Evolutionary conservation across 352 stramenopile genomes (phyloP).

Genomic region (Aphanomyces astaci): DNA sequence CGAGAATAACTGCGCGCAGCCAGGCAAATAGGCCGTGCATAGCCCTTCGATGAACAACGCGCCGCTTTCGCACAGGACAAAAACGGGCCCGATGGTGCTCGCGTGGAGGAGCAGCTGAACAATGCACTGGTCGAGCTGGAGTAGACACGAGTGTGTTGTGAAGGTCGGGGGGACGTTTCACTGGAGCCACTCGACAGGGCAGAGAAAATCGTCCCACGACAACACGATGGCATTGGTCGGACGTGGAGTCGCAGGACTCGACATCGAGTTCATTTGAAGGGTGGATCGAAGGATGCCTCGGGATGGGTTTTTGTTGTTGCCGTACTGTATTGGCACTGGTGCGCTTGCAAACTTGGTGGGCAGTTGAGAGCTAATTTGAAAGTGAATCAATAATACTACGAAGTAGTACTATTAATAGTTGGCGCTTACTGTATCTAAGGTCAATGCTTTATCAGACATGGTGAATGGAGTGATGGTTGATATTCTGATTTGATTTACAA

Average conservation of each 20-base stretch:
- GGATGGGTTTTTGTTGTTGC: too few species aligned
- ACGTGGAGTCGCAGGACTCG: background rate
- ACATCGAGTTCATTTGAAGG: background rate
- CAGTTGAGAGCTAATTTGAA: too few species aligned
- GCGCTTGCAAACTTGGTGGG: too few species aligned
- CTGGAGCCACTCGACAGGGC: slow-evolving; percentile 7
- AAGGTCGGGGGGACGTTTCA: background rate
- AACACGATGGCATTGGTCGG: slow-evolving; percentile 10
- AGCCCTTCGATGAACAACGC: slow-evolving; percentile 14
- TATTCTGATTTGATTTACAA: too few species aligned
- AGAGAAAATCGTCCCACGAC: slow-evolving; percentile 20
- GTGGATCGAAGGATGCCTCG: too few species aligned
- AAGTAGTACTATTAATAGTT: too few species aligned
- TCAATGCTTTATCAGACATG: too few species aligned
- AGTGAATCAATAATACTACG: too few species aligned
- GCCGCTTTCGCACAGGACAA: slow-evolving; percentile 18
- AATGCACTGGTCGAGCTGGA: slow-evolving; percentile 5
- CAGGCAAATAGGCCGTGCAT: slow-evolving; percentile 3
- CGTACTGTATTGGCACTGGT: too few species aligned
- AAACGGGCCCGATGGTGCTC: background rate
- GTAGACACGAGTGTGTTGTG: background rate
- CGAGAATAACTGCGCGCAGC: slow-evolving; percentile 9
- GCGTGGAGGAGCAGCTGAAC: slow-evolving; percentile 5
- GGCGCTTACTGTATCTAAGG: too few species aligned
- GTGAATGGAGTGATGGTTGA: too few species aligned